Evolutionary conservation across 441 rosid species (phyloP).

Genomic region (Manihot esculenta): DNA sequence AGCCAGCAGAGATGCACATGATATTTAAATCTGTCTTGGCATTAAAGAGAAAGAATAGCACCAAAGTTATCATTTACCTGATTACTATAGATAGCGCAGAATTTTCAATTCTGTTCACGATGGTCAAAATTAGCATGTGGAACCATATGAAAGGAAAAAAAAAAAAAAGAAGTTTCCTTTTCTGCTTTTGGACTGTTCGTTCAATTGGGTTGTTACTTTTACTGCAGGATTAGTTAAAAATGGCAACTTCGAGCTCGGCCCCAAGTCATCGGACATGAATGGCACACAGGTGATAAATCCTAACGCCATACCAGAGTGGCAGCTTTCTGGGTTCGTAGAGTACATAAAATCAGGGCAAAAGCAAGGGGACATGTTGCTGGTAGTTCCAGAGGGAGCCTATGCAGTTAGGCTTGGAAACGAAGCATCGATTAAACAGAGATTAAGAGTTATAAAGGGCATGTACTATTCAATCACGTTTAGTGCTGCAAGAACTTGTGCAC

Average conservation of each 20-base stretch:
- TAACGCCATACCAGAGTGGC: slow-evolving; percentile 61
- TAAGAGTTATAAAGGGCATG: slow-evolving; percentile 41
- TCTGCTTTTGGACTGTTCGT: neutral
- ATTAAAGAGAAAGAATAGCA: neutral
- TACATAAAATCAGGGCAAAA: slow-evolving; percentile 81
- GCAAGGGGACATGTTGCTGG: slow-evolving; percentile 78
- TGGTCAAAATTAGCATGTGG: neutral
- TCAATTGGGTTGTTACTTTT: too few relatives aligned
- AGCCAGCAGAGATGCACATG: slow-evolving; percentile 20
- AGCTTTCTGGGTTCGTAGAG: slow-evolving; percentile 66
- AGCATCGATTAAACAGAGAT: slow-evolving; percentile 58
- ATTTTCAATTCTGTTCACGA: too few relatives aligned
- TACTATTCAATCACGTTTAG: slow-evolving; percentile 66
- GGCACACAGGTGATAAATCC: slow-evolving; percentile 47
- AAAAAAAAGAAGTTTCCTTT: neutral
- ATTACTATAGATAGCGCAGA: neutral
- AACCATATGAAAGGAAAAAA: neutral
- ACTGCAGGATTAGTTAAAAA: slow-evolving; percentile 61
- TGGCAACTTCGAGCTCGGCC: slow-evolving; percentile 73
- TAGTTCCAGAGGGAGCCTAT: slow-evolving; percentile 66
- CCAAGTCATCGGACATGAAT: slow-evolving; percentile 51
- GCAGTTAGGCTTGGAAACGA: slow-evolving; percentile 76
- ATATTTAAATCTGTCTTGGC: neutral
- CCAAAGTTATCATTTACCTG: neutral
- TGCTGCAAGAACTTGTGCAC: slow-evolving; percentile 77